These are phyloP conservation scores for Murraya paniculata DNA, from an alignment of 345 rosid genomes.

Conservation along the genomic window DNA sequence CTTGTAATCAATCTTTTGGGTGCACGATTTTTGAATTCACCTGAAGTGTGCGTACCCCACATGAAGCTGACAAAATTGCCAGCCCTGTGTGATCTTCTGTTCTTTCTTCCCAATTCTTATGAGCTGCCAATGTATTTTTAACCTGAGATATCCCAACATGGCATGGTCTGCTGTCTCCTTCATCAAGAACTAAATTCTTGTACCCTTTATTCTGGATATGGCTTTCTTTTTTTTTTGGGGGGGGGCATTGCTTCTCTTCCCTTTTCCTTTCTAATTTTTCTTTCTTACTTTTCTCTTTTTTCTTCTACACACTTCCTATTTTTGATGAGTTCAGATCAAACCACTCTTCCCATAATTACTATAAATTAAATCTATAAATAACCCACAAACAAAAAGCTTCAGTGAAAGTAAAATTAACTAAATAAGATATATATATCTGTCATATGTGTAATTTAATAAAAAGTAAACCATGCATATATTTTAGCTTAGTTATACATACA, in stretches of 20 bases:
- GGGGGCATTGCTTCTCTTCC: slow-evolving; percentile 15
- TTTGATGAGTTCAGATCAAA: slow-evolving; percentile 19
- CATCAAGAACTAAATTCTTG: slow-evolving; percentile 9
- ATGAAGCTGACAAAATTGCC: background rate
- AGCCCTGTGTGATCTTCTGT: background rate
- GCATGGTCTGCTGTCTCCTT: slow-evolving; percentile 22
- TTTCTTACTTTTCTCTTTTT: slow-evolving; percentile 20
- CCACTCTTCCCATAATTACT: background rate
- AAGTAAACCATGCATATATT: slow-evolving; percentile 1
- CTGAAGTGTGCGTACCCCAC: slow-evolving; percentile 2
- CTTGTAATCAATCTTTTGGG: too few species aligned
- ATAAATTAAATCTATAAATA: background rate
- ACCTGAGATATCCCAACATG: background rate
- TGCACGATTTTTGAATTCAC: background rate
- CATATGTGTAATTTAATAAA: background rate
- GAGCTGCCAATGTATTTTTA: background rate
- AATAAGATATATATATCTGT: too few species aligned
- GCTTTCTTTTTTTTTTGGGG: slow-evolving; percentile 9
- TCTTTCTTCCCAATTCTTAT: background rate
- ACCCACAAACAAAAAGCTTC: background rate
- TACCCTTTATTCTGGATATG: slow-evolving; percentile 12
- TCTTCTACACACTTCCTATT: slow-evolving; percentile 35
- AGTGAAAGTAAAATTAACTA: background rate
- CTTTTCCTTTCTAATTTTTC: background rate
- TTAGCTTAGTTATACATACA: slow-evolving; percentile 18